Percentiles rank a stretch among this genome's conserved stretches.
Conservation (phyloP, 2,329 filamentous ascomycete species). For the Microsporum canis region DNA sequence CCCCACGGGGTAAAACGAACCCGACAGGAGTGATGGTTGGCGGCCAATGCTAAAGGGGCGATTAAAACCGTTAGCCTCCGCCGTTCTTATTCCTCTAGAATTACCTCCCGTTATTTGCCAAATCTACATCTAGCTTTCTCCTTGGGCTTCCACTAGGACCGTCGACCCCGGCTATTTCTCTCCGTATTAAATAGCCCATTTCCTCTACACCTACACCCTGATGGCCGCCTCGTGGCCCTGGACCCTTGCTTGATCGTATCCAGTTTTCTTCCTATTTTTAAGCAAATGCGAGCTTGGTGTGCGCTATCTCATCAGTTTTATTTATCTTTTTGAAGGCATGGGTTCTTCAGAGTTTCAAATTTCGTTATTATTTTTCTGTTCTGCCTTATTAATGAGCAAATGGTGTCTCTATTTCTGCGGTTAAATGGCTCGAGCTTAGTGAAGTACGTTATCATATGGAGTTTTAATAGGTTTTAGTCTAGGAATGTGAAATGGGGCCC, state of each 20-base stretch:
- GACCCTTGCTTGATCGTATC: not conserved
- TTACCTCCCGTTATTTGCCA: not conserved
- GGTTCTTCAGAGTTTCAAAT: not conserved
- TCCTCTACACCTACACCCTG: not conserved
- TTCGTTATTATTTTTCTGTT: not conserved
- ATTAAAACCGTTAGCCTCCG: not conserved
- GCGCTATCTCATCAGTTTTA: not conserved
- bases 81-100: not conserved
- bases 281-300: not conserved
- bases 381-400: not conserved
- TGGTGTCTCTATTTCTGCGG: not conserved
- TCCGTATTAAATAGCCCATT: not conserved
- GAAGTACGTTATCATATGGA: not conserved
- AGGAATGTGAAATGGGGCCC: not conserved
- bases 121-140: not conserved
- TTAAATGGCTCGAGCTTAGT: not conserved
- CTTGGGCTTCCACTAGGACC: not conserved
- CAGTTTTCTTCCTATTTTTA: not conserved
- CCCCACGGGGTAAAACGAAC: slow-evolving; percentile 72
- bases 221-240: not conserved
- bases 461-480: not conserved
- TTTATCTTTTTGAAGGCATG: not conserved
- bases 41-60: not conserved
- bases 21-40: slow-evolving; percentile 50
- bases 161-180: not conserved